phyloP scores from a whole-genome alignment of 371 early-diverging fungal species.

The Fennellomyces sp. region DNA sequence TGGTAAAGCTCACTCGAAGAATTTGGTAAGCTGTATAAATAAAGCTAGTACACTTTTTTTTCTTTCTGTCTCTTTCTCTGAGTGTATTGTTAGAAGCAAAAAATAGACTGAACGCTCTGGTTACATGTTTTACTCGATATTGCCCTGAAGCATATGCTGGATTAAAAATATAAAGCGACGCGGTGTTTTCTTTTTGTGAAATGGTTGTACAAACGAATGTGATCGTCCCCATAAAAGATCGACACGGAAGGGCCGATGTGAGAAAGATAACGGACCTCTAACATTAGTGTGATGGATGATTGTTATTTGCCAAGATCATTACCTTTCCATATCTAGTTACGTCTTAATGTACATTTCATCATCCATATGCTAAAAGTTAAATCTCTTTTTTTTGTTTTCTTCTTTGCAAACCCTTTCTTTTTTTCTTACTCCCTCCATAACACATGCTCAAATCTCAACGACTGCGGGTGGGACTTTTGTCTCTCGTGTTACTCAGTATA shows the following conservation, averaged over 20 bases:
- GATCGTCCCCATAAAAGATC: neutral
- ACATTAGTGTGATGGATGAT: neutral
- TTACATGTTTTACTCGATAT: too few species aligned
- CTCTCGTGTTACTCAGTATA: slow-evolving; percentile 5
- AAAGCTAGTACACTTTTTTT: too few species aligned
- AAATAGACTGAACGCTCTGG: too few species aligned
- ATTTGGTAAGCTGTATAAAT: too few species aligned
- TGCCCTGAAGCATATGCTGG: too few species aligned
- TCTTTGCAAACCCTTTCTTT: neutral
- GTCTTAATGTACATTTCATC: too few species aligned
- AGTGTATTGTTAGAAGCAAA: too few species aligned
- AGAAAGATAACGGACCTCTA: too few species aligned
- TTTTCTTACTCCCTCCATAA: neutral
- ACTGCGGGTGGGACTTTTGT: neutral
- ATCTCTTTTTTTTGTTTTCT: neutral
- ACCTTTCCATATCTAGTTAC: neutral
- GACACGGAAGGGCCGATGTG: neutral
- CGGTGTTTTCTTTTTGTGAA: too few species aligned
- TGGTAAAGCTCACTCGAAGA: too few species aligned
- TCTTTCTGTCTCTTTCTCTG: too few species aligned
- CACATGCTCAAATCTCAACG: slow-evolving; percentile 3
- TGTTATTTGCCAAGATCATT: neutral
- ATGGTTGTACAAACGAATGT: neutral
- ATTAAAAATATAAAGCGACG: too few species aligned
- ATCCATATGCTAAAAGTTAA: neutral